Evolutionary conservation across 2,329 filamentous ascomycete genomes (phyloP), one percentile per base, ranked within the genome.

Genomic region (Nannizziopsis barbatae): DNA sequence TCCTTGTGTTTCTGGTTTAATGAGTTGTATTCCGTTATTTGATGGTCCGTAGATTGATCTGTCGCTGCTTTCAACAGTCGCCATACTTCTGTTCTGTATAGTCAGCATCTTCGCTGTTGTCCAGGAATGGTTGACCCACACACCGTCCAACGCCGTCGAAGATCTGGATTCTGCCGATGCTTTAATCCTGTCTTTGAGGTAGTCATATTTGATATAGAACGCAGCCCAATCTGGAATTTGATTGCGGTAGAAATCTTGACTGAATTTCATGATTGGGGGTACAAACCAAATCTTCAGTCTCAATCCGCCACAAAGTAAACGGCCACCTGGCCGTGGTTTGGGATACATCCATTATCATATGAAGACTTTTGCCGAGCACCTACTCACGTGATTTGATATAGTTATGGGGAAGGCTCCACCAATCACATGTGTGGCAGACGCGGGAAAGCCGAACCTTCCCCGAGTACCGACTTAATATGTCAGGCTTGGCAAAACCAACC

Each of bases 151-250:
- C 9, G 42, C 20, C 11, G 27, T 5, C 12, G n/a, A 35, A 15
- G 27, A 20, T 11, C 11, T 20, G 9, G 43, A 12, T n/a, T 12
- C 11, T 14, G 1, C 27, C 8, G 22, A 31, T 15, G 27, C 17
- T n/a, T 46, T 51, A 27, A 40, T 31, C n/a, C 40, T 36, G 40
- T 11, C 38, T 36, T 63, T 61, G 18, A 65, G 42, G 17, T 42
- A 47, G 37, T 57, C 53, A 45, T 65, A 64, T 40, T 59, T 55
- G 17, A 62, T 46, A 49, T 64, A 64, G 15, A 52, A 43, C 9
- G 53, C 31, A 2, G 51, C 50, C 62, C 60, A 65, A 47, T 61
- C 58, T 3, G 60, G 55, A 3, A 61, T 47, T 17, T 57, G 52
- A 39, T 54, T 47, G 7, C 27, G 50, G 42, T 62, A 56, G 6